Base-by-base conservation (phyloP, 129 eudicot species). In the Escallonia rubra region DNA sequence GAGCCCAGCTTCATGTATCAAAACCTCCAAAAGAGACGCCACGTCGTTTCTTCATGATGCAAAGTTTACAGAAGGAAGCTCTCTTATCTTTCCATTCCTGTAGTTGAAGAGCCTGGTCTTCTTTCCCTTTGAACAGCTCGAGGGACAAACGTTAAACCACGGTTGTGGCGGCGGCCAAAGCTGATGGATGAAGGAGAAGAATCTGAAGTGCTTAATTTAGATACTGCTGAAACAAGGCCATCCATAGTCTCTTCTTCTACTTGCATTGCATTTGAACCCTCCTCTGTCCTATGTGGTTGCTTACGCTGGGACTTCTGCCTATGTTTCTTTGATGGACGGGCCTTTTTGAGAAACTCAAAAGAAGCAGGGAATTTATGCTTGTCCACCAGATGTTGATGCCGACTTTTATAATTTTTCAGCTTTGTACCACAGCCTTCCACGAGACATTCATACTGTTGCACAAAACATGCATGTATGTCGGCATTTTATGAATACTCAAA, bases 351-450 rank as follows among this genome's bases (percentile, higher is more conserved):
- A 80, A 92, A 92, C 76, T 88, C 89, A 16, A 83, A 92, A 43
- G 96, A 77, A 66, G 91, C 66, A 8, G 98, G 98, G 73, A 92
- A 92, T 43, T 80, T 83, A 47, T 92, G 98, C 70, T 89, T 92
- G 84, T 89, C 98, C 50, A 92, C 78, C 39, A 92, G 78, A 86
- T 92, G 98, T 10, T 86, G 98, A 63, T 92, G 96, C 72, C 98
- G 78, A 66, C 83, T 85, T 76, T 92, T 92, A 84, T 92, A 89
- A 82, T 79, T 88, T 82, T 92, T 89, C 55, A 92, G 83, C 85
- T 89, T 92, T 63, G 67, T 63, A 48, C 65, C 90, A 59, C 98
- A 92, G 59, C 91, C 96, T 66, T 92, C 98, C 55, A 92, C 98
- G 57, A 92, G 95, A 79, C 98, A 92, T 74, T 92, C 98, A 53